phyloP scores from a whole-genome alignment of 2,329 filamentous ascomycete genomes.

The Sporothrix humicola region DNA sequence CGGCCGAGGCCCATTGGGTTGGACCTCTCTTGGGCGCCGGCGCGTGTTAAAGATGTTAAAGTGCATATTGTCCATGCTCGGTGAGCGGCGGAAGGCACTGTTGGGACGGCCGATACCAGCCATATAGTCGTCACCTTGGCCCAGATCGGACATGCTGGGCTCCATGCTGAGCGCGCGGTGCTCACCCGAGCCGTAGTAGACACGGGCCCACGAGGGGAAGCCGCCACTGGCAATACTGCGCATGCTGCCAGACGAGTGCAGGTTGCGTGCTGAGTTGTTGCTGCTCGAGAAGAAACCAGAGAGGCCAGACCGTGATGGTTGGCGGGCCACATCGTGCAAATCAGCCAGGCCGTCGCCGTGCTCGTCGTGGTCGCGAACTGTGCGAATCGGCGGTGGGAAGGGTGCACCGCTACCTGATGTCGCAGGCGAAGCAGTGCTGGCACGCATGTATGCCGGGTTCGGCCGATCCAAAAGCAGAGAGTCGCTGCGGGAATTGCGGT shows the following conservation, averaged over 20 bases:
- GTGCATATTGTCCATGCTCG: slow-evolving; percentile 58
- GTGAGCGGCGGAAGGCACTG: slow-evolving; percentile 54
- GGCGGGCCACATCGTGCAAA: slow-evolving; percentile 58
- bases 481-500: slow-evolving; percentile 47
- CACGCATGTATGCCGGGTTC: slow-evolving; percentile 49
- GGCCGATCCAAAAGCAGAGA: slow-evolving; percentile 56
- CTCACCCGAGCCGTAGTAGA: slow-evolving; percentile 75
- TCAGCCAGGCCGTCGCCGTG: slow-evolving; percentile 68
- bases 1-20: slow-evolving; percentile 39
- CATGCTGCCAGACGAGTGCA: slow-evolving; percentile 56
- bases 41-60: slow-evolving; percentile 54
- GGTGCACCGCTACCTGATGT: slow-evolving; percentile 42
- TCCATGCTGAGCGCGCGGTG: slow-evolving; percentile 58
- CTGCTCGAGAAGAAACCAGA: slow-evolving; percentile 56
- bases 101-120: slow-evolving; percentile 54
- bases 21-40: slow-evolving; percentile 51
- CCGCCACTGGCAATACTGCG: slow-evolving; percentile 53
- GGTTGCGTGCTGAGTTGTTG: slow-evolving; percentile 53
- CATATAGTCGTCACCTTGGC: slow-evolving; percentile 23
- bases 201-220: slow-evolving; percentile 63
- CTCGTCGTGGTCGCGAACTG: slow-evolving; percentile 65
- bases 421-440: slow-evolving; percentile 25
- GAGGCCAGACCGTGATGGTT: slow-evolving; percentile 61
- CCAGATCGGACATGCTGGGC: slow-evolving; percentile 50
- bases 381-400: slow-evolving; percentile 47